Percentiles rank a stretch among this genome's conserved stretches.
phyloP scores from a whole-genome alignment of 2,329 filamentous ascomycete species.

The Allantophomopsis lycopodina region DNA sequence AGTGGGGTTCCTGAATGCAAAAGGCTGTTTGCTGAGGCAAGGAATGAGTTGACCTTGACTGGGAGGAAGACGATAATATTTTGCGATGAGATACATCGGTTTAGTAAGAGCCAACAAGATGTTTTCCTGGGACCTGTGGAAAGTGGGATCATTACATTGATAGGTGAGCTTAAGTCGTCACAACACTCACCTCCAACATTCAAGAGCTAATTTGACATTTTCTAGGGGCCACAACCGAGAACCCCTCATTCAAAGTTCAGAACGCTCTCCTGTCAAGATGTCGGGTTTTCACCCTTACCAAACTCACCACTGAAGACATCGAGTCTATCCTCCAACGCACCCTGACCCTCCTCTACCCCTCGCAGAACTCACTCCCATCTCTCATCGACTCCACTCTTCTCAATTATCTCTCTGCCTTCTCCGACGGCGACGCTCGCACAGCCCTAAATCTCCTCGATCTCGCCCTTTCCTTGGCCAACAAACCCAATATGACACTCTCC shows the following conservation, averaged over 20 bases:
- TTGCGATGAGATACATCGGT: slow-evolving; percentile 70
- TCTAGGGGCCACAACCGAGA: slow-evolving; percentile 82
- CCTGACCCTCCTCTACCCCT: slow-evolving; percentile 34
- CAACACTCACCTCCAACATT: too few species aligned
- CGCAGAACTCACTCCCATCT: slow-evolving; percentile 22
- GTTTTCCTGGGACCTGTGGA: slow-evolving; percentile 90
- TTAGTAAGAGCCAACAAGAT: slow-evolving; percentile 86
- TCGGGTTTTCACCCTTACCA: slow-evolving; percentile 74
- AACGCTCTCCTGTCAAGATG: slow-evolving; percentile 79
- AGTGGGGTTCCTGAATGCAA: slow-evolving; percentile 84
- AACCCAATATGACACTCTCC: slow-evolving; percentile 53
- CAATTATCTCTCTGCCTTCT: slow-evolving; percentile 69
- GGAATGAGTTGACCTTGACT: slow-evolving; percentile 64
- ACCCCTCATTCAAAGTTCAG: slow-evolving; percentile 88
- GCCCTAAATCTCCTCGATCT: slow-evolving; percentile 87
- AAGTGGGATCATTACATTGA: slow-evolving; percentile 76
- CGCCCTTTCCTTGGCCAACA: slow-evolving; percentile 61
- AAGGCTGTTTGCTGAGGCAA: slow-evolving; percentile 77
- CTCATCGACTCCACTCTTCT: slow-evolving; percentile 70
- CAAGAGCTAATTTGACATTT: too few species aligned
- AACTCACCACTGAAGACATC: slow-evolving; percentile 61
- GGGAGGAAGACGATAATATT: slow-evolving; percentile 92
- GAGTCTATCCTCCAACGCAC: slow-evolving; percentile 65
- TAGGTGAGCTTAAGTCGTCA: slow-evolving; percentile 21
- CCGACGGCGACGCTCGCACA: slow-evolving; percentile 86